Conservation (phyloP, 306 rosid species). For the Vachellia pachyceras region DNA sequence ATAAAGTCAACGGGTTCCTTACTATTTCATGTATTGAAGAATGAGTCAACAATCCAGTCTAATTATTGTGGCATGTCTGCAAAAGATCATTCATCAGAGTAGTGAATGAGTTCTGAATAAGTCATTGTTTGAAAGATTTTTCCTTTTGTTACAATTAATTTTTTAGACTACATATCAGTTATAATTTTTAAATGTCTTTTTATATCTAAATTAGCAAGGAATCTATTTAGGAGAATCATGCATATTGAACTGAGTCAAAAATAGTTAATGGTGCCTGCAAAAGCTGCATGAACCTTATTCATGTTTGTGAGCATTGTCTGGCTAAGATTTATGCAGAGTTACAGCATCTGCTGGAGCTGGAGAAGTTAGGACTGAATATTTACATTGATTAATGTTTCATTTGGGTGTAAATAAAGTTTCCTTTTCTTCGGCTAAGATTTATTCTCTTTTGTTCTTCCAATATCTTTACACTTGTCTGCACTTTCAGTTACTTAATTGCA, state of each 20-base stretch:
- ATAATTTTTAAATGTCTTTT: not conserved
- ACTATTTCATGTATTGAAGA: not conserved
- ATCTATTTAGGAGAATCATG: not conserved
- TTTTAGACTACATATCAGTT: not conserved
- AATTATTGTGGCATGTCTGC: not conserved
- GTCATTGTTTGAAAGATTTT: not conserved
- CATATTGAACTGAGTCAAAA: not conserved
- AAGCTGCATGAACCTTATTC: not conserved
- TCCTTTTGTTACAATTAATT: not conserved
- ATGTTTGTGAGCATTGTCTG: not conserved
- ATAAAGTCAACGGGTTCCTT: not conserved
- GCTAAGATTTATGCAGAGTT: not conserved
- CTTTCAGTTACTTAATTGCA: slow-evolving; percentile 88
- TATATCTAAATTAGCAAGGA: not conserved
- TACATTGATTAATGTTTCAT: slow-evolving; percentile 12
- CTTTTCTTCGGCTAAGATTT: slow-evolving; percentile 12
- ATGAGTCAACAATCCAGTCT: not conserved
- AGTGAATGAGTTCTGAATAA: not conserved
- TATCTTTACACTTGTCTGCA: slow-evolving; percentile 28
- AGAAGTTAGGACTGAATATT: slow-evolving; percentile 4
- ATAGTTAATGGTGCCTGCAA: slow-evolving; percentile 6
- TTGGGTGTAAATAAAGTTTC: not conserved
- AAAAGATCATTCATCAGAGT: not conserved
- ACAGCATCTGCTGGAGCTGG: not conserved
- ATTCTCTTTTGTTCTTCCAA: slow-evolving; percentile 16